Conservation (phyloP, 768 basidiomycete genomes). For the Psilocybe cyanescens region DNA sequence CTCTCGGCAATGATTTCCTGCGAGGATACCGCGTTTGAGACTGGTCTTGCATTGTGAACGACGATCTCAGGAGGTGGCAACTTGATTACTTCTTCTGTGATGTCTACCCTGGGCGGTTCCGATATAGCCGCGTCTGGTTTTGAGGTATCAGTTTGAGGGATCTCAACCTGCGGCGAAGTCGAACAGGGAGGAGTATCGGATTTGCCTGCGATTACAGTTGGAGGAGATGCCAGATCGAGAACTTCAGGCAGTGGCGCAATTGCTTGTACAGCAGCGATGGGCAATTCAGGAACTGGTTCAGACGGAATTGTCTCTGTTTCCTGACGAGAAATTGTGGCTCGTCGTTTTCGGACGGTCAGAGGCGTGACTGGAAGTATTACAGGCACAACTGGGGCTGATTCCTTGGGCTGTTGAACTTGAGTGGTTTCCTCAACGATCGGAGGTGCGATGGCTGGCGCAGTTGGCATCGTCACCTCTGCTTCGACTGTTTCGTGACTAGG, state of each 20-base stretch:
- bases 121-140: not conserved
- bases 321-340: conserved; percentile 1
- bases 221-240: not conserved
- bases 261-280: not conserved
- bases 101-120: not conserved
- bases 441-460: not conserved
- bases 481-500: not conserved
- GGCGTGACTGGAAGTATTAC: conserved; percentile 11
- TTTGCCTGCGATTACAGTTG: not conserved
- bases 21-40: not conserved
- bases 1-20: not conserved
- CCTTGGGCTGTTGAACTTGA: not conserved
- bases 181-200: not conserved
- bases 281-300: not conserved
- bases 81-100: not conserved
- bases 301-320: conserved; percentile 3
- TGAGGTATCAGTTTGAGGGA: not conserved
- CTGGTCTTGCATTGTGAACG: not conserved
- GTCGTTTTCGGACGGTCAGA: conserved; percentile 15
- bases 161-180: not conserved
- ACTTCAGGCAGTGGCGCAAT: not conserved
- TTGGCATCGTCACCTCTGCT: not conserved
- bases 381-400: not conserved
- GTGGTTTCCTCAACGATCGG: not conserved
- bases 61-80: conserved; percentile 10